Percentiles rank a stretch among this genome's conserved stretches.
Evolutionary conservation across 768 basidiomycete species (phyloP).

Genomic region (Daedalea quercina): DNA sequence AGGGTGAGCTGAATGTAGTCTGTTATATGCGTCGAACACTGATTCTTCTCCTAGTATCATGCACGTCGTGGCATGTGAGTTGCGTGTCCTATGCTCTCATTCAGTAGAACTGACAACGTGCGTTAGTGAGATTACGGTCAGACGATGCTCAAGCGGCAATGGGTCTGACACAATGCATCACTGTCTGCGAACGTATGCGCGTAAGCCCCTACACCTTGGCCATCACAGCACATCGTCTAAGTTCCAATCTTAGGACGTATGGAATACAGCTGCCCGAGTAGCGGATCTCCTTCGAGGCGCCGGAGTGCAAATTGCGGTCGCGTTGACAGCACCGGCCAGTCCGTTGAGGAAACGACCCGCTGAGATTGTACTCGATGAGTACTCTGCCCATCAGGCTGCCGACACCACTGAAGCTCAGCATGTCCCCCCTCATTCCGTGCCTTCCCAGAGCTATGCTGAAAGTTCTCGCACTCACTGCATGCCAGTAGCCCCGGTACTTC

Average conservation of each 20-base stretch:
- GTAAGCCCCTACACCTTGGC: slow-evolving; percentile 28
- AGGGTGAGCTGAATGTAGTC: slow-evolving; percentile 47
- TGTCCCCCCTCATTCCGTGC: not conserved
- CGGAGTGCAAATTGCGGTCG: not conserved
- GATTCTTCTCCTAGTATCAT: slow-evolving; percentile 61
- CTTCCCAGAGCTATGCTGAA: not conserved
- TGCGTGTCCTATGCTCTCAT: not conserved
- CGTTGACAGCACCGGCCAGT: not conserved
- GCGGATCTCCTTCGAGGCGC: slow-evolving; percentile 64
- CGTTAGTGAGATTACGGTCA: slow-evolving; percentile 61
- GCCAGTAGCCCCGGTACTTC: not conserved
- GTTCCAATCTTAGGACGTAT: slow-evolving; percentile 36
- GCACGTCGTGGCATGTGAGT: slow-evolving; percentile 63
- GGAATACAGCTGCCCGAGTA: slow-evolving; percentile 66
- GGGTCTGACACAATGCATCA: slow-evolving; percentile 58
- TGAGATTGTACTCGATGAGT: not conserved
- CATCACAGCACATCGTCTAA: not conserved
- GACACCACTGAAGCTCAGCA: not conserved
- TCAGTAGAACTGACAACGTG: slow-evolving; percentile 5
- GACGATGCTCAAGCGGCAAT: slow-evolving; percentile 61
- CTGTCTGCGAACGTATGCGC: slow-evolving; percentile 60
- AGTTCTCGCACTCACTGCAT: not conserved
- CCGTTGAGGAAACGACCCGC: not conserved
- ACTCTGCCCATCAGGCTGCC: not conserved
- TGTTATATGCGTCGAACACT: too few relatives aligned